Conservation (phyloP, 441 rosid species). For the Adansonia madagascariensis region DNA sequence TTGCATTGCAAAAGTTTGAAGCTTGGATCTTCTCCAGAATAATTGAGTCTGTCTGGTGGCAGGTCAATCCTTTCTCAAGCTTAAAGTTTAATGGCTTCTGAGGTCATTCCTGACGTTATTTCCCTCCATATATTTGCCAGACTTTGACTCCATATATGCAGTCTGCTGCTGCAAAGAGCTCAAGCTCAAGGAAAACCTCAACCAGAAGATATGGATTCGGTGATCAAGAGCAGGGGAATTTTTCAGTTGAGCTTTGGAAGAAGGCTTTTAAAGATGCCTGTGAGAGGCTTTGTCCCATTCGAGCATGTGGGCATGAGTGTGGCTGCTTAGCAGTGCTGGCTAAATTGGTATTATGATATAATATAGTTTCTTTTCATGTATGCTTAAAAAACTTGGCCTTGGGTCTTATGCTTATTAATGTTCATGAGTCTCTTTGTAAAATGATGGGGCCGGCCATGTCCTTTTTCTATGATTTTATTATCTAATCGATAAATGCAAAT, state of each 20-base stretch:
- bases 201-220: constrained; percentile 51
- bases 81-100: constrained; percentile 11
- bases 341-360: constrained; percentile 61
- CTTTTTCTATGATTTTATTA: neutral
- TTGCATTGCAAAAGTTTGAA: constrained; percentile 81
- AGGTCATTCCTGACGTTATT: constrained; percentile 11
- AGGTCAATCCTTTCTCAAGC: constrained; percentile 50
- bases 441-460: neutral
- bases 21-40: constrained; percentile 94
- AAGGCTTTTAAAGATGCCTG: constrained; percentile 86
- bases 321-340: constrained; percentile 86
- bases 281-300: constrained; percentile 84
- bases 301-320: constrained; percentile 88
- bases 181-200: constrained; percentile 49
- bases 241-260: constrained; percentile 86
- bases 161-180: constrained; percentile 59
- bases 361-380: constrained; percentile 7
- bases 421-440: constrained; percentile 5
- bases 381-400: neutral
- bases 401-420: constrained; percentile 13
- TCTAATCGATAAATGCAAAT: constrained; percentile 21
- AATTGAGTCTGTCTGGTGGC: constrained; percentile 96
- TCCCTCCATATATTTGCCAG: constrained; percentile 45
- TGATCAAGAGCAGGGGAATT: constrained; percentile 65
- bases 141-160: constrained; percentile 93